phyloP scores from a whole-genome alignment of 2,329 filamentous ascomycete species.

The Madurella fahalii region DNA sequence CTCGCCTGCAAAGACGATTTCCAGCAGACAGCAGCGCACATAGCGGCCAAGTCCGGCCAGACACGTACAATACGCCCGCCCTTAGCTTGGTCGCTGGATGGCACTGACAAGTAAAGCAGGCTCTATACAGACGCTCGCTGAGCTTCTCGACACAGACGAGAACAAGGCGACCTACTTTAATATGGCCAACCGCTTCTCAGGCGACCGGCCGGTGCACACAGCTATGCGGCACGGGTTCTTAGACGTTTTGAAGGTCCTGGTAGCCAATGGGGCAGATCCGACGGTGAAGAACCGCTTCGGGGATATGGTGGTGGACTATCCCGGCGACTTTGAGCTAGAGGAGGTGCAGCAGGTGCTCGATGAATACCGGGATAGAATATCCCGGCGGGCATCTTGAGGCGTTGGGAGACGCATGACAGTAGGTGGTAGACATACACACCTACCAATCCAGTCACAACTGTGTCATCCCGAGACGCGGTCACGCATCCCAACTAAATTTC shows the following conservation, averaged over 20 bases:
- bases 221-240: slow-evolving; percentile 24
- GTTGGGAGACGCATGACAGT: background rate
- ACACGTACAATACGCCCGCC: slow-evolving; percentile 1
- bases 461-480: no score
- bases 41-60: slow-evolving; percentile 23
- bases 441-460: no score
- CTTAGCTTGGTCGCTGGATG: background rate
- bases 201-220: slow-evolving; percentile 23
- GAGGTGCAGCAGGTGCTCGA: slow-evolving; percentile 22
- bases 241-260: slow-evolving; percentile 19
- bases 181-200: slow-evolving; percentile 21
- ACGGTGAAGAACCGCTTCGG: slow-evolving; percentile 24
- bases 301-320: slow-evolving; percentile 22
- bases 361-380: slow-evolving; percentile 7
- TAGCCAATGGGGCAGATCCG: slow-evolving; percentile 24
- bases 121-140: slow-evolving; percentile 21
- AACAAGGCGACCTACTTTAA: slow-evolving; percentile 21
- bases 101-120: slow-evolving; percentile 4
- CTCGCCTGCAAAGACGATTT: slow-evolving; percentile 23
- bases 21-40: slow-evolving; percentile 25
- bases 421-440: background rate
- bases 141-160: slow-evolving; percentile 12
- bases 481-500: no score
- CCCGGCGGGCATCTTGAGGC: background rate
- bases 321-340: slow-evolving; percentile 20